phyloP scores from a whole-genome alignment of 75 land plant species.

The Ceratopteris richardii region DNA sequence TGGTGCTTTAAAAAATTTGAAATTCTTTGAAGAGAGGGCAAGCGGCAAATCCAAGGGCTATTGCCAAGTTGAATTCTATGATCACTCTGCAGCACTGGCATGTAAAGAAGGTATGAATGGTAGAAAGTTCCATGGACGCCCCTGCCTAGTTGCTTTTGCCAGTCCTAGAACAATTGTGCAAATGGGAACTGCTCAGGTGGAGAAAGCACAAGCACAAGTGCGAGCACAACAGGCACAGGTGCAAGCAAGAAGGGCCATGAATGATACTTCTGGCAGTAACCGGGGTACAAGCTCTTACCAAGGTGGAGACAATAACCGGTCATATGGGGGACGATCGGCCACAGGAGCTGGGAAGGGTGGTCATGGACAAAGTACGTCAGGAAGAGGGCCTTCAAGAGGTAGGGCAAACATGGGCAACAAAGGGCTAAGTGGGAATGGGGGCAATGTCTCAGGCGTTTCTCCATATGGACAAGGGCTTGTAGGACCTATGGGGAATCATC shows the following conservation, averaged over 20 bases:
- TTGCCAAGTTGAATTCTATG: conserved; percentile 83
- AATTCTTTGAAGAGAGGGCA: conserved; percentile 88
- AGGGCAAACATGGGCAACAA: conserved; percentile 47
- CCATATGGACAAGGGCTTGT: conserved; percentile 50
- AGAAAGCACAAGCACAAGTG: conserved; percentile 38
- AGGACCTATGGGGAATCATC: conserved; percentile 25
- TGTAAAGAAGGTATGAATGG: conserved; percentile 96
- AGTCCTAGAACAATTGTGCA: conserved; percentile 46
- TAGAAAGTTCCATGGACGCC: conserved; percentile 68
- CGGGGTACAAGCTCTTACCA: conserved; percentile 9
- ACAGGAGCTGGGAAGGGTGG: conserved; percentile 37
- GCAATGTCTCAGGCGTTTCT: conserved; percentile 30
- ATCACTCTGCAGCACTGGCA: conserved; percentile 52
- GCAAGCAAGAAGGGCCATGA: conserved; percentile 14
- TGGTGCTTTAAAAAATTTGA: conserved; percentile 77
- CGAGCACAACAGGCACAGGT: conserved; percentile 7
- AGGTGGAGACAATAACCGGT: conserved; percentile 25
- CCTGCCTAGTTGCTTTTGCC: conserved; percentile 82
- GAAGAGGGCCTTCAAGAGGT: conserved; percentile 37
- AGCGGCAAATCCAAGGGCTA: conserved; percentile 95
- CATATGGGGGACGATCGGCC: conserved; percentile 29
- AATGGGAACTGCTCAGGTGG: conserved; percentile 52
- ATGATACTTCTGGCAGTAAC: conserved; percentile 8
- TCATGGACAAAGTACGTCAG: conserved; percentile 34
- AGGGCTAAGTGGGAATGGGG: conserved; percentile 31